Base-by-base conservation (phyloP, 805 yeast genomes). In the Myxozyma lipomycoides region DNA sequence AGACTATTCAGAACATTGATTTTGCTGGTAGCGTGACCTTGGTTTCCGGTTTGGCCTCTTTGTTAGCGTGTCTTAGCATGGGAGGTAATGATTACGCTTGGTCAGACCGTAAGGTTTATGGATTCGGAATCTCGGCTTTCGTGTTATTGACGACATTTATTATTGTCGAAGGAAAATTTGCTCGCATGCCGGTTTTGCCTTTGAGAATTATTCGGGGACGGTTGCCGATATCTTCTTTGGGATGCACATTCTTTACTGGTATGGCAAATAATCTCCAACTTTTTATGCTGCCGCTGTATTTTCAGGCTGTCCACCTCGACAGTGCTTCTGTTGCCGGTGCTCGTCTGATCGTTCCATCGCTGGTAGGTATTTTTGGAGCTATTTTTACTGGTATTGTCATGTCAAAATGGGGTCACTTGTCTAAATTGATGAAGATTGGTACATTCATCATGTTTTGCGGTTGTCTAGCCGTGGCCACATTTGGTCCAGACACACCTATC, bases 201-300 rank as follows among this genome's bases (percentile, higher is more conserved):
- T 71, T 84, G 35, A 67, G 72, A 12, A 67, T 85, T 43, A 67
- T 84, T 59, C 66, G 69, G 3, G 74, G 79, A 54, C 70, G 81
- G 56, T 81, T 90, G 0, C 78, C 86, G 15, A 65, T 82, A 35
- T 73, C 82, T 12, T 79, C 86, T 0, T 78, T 87, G 1, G 68
- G 84, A 48, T 76, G 83, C 45, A 83, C 83, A 64, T 81, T 86
- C 80, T 82, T 84, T 61, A 73, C 76, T 64, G 80, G 87, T 2
- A 84, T 86, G 82, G 75, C 81, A 1, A 76, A 78, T 42, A 55
- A 52, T 32, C 38, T 48, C 2, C 73, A 75, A 56, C 64, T 86
- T 49, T 87, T 75, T 67, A 86, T 81, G 67, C 73, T 82, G 2
- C 96, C 96, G 1, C 73, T 87, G 18, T 84, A 73, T 61, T 82